Evolutionary conservation across 164 flowering plant species (phyloP).

Genomic region (grape (Vitis vinifera)): ASM3070453v1 NC_081820.1:19242501-19243000

Average conservation of each 20-base stretch:
- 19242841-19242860: too few relatives aligned
- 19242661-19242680: constrained; percentile 94
- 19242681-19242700: constrained; percentile 84
- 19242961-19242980: neutral
- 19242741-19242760: neutral
- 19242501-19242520: too few relatives aligned
- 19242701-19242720: constrained; percentile 82
- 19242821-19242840: too few relatives aligned
- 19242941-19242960: constrained; percentile 97
- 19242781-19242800: too few relatives aligned
- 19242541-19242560: too few relatives aligned
- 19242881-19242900: neutral
- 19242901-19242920: constrained; percentile 75
- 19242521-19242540: too few relatives aligned
- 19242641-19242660: constrained; percentile 51
- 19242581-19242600: too few relatives aligned
- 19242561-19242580: too few relatives aligned
- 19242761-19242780: too few relatives aligned
- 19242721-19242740: constrained; percentile 85
- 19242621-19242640: constrained; percentile 58
- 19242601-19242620: neutral
- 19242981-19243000: neutral
- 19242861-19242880: neutral
- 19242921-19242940: constrained; percentile 97
- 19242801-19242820: too few relatives aligned